Base-by-base conservation (phyloP, 345 rosid species). In the Barbarea vulgaris region DNA sequence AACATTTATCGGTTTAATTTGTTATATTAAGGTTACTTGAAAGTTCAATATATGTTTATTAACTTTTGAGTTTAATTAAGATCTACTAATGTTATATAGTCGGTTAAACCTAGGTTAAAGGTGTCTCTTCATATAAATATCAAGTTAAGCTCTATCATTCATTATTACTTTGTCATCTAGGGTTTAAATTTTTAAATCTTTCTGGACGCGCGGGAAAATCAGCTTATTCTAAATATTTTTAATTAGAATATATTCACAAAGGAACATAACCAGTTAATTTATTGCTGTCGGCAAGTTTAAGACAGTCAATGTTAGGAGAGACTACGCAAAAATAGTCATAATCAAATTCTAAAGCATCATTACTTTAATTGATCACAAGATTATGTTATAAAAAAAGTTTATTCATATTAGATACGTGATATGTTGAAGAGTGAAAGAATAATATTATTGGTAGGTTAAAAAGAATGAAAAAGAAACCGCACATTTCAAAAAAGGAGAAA, bases 401-500 rank as follows among this genome's bases (percentile, higher is more conserved):
- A 39, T 4, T 55, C 11, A 30, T 15, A 21, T 31, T 55, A 74
- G 64, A 64, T 18, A 36, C 36, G 33, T 67, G 52, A 58, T 58
- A 24, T 30, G 14, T 48, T 21, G 21, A 5, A 24, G 51, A 46
- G 66, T 65, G 22, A 34, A 74, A 65, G 55, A 44, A 74, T 48
- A 2, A 56, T 33, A 1, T 34, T 46, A n/a, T 75, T 53, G 42
- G 53, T 31, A 48, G 64, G 34, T 65, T 64, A 54, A 74, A 74
- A 65, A 21, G 56, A 73, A 68, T 9, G 14, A 22, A 25, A 64
- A 62, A 41, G 17, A 64, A 69, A 85, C 82, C 85, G 75, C 80
- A 82, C 72, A 80, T 81, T 78, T 75, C 78, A 82, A 81, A 60
- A 72, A 17, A 21, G 34, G 2, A 18, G n/a, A 67, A 58, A 67